A percentile compares a stretch with the other conserved stretches of the same genome.
These are phyloP conservation scores for Corylus americana DNA, from an alignment of 306 rosid genomes.

Conservation along the genomic window DNA sequence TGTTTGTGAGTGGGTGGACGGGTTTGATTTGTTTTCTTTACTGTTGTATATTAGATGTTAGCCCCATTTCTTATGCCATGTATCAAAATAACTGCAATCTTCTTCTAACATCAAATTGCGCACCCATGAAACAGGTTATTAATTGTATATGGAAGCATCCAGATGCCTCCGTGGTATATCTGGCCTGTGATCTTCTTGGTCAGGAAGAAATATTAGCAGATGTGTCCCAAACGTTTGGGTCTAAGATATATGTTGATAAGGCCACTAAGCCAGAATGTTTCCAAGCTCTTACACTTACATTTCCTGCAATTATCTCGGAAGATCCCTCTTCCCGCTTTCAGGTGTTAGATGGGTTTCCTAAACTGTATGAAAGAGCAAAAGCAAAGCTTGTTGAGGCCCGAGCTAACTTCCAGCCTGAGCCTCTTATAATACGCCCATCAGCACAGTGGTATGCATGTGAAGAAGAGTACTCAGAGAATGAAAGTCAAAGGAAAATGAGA, in stretches of 20 bases:
- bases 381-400: constrained; percentile 53
- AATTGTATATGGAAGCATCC: constrained; percentile 90
- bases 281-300: constrained; percentile 45
- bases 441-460: constrained; percentile 79
- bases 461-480: constrained; percentile 40
- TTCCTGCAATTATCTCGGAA: constrained; percentile 62
- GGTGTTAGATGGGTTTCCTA: constrained; percentile 64
- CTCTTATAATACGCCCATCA: constrained; percentile 80
- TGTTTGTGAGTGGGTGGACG: background rate
- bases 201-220: constrained; percentile 71
- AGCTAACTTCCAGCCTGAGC: constrained; percentile 44
- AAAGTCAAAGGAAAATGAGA: constrained; percentile 46
- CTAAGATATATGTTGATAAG: constrained; percentile 64
- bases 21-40: background rate
- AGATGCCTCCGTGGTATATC: constrained; percentile 55
- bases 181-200: constrained; percentile 68
- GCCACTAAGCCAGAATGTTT: constrained; percentile 52
- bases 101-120: constrained; percentile 22
- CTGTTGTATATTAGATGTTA: background rate
- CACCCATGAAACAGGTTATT: constrained; percentile 52
- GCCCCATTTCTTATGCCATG: constrained; percentile 12
- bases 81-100: constrained; percentile 13
- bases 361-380: constrained; percentile 57
- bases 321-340: constrained; percentile 72
- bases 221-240: constrained; percentile 72